Percentiles rank a stretch among this genome's conserved stretches.
phyloP scores from a whole-genome alignment of 768 basidiomycete species.

The Termitomyces sp. region DNA sequence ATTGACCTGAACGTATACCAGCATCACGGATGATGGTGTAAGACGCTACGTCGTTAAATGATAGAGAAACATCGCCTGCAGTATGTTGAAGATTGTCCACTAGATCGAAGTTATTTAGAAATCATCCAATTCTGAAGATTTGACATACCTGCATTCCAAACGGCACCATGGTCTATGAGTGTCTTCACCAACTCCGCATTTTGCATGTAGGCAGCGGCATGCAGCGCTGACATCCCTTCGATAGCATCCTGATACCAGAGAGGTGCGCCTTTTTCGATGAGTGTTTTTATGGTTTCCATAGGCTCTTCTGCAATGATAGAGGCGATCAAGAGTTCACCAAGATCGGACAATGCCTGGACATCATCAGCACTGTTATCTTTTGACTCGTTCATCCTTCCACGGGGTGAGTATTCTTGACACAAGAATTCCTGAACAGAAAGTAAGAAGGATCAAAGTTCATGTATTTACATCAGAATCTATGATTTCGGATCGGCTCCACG shows the following conservation, averaged over 20 bases:
- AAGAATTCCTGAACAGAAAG: too few relatives aligned
- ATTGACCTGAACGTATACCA: constrained; percentile 82
- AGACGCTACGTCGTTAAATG: constrained; percentile 70
- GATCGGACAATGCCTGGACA: constrained; percentile 41
- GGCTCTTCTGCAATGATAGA: constrained; percentile 49
- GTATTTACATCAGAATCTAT: too few relatives aligned
- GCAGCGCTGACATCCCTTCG: constrained; percentile 79
- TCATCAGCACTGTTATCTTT: constrained; percentile 16
- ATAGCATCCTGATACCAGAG: constrained; percentile 86
- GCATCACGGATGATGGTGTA: constrained; percentile 87
- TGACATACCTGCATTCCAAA: constrained; percentile 82
- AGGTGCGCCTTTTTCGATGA: constrained; percentile 68
- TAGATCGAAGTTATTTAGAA: constrained; percentile 19
- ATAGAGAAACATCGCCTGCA: constrained; percentile 87
- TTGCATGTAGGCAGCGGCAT: constrained; percentile 80
- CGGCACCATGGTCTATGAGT: constrained; percentile 76
- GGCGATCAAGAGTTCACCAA: constrained; percentile 58
- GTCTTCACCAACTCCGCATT: constrained; percentile 58
- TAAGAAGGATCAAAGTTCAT: too few relatives aligned
- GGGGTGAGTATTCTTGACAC: not conserved
- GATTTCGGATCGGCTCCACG: too few relatives aligned
- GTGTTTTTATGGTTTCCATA: constrained; percentile 39
- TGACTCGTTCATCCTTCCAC: constrained; percentile 21
- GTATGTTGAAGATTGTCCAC: constrained; percentile 80
- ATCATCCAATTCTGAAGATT: not conserved